Percentiles rank a stretch among this genome's conserved stretches.
Evolutionary conservation across 495 filamentous ascomycete genomes (phyloP).

Genomic region (Neurospora sp.): DNA sequence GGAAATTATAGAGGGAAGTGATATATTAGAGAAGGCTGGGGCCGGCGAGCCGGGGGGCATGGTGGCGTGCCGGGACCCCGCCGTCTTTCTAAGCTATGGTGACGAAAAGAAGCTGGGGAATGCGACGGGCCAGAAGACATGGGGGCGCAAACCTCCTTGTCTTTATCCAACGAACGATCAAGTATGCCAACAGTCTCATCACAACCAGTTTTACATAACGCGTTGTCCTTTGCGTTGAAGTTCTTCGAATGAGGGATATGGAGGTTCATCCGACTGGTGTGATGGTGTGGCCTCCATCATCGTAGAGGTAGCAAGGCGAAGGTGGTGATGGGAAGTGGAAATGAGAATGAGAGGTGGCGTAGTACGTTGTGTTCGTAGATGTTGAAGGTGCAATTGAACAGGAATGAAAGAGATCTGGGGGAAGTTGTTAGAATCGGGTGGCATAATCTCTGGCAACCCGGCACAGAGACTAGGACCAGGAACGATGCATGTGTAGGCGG

Average conservation of each 20-base stretch:
- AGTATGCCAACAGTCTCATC: no score
- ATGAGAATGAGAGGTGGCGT: neutral
- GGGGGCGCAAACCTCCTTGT: no score
- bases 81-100: no score
- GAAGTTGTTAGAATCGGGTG: neutral
- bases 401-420: neutral
- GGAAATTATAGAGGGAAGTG: no score
- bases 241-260: slow-evolving; percentile 6
- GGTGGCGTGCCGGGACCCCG: no score
- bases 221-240: neutral
- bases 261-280: slow-evolving; percentile 6
- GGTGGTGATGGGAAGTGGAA: neutral
- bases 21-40: no score
- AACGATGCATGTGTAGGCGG: neutral
- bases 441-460: neutral
- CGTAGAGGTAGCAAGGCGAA: neutral
- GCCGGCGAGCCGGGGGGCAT: no score
- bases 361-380: neutral
- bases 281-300: slow-evolving; percentile 6
- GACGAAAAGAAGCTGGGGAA: no score
- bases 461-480: neutral
- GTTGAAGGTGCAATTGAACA: neutral
- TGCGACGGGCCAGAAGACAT: no score
- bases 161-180: no score
- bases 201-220: neutral